Conservation (phyloP, 208 protist genomes). For the Spongospora subterranea region DNA sequence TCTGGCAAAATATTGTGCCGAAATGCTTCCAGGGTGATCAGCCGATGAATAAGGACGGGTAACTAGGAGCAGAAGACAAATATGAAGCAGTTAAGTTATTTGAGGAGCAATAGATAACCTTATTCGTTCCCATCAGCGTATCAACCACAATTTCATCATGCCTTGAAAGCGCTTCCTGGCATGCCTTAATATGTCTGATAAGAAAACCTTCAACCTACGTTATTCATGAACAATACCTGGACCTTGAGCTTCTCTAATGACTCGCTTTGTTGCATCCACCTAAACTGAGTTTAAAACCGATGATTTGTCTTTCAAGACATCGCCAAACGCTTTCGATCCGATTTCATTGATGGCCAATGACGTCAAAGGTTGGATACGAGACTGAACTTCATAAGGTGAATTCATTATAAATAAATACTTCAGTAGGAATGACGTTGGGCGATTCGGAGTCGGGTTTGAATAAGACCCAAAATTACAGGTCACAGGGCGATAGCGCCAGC, state of each 20-base stretch:
- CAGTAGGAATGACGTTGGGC: too few species aligned
- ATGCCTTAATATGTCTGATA: background rate
- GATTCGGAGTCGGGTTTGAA: too few species aligned
- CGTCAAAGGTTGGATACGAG: background rate
- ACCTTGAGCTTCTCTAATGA: conserved; percentile 16
- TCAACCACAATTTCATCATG: conserved; percentile 48
- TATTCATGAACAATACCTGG: background rate
- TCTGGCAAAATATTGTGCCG: background rate
- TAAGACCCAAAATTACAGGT: too few species aligned
- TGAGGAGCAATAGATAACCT: background rate
- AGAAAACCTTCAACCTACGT: background rate
- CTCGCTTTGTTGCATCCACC: conserved; percentile 14
- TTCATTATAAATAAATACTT: background rate
- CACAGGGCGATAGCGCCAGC: too few species aligned
- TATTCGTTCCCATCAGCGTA: background rate
- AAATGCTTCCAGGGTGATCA: conserved; percentile 1
- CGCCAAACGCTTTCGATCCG: background rate
- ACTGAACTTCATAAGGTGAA: background rate
- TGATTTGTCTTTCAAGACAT: too few species aligned
- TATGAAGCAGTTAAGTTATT: conserved; percentile 6
- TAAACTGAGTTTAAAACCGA: background rate
- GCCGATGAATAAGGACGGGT: background rate
- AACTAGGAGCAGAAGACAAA: background rate
- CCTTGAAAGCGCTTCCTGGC: background rate
- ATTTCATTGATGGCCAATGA: background rate